Evolutionary conservation across 116 monocot species (phyloP), one percentile per base, ranked within the genome.

Genomic region (Zostera marina): DNA sequence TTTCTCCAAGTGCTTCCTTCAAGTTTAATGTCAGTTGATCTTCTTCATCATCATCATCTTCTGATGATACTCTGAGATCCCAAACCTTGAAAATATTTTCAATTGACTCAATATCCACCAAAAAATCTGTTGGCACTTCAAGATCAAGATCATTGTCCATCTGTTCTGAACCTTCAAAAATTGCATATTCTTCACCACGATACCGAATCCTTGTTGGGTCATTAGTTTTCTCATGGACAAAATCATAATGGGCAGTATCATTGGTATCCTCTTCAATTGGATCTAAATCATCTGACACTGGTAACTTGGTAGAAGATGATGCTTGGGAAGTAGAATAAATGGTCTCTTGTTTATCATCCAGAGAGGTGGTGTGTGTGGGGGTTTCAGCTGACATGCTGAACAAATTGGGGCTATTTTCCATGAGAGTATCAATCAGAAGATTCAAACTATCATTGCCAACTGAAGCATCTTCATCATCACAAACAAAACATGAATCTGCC

Each of bases 71-170:
- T 8, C 44, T 41, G 41, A 59, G 20, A 41, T 59, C 59, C 59
- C 59, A 59, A 43, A 59, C 59, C 59, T 59, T 59, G 13, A 59
- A 59, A 44, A 59, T 59, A n/a, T 43, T 43, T 19, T 42, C 59
- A 21, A 41, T 11, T 21, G 59, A 59, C 11, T 59, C 59, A 11
- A 59, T 21, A 44, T 44, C 20, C 19, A 13, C 59, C 44, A 59
- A 11, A 8, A 21, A 22, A 44, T 11, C 11, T 0, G 22, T 21
- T 22, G 43, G 10, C 19, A 41, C 59, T 43, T 42, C 19, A 42
- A 40, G 17, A 42, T 17, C 16, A 10, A 0, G 42, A 59, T 59
- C 59, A 2, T 43, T 40, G 14, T 43, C 43, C 22, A 14, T 42
- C 8, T 22, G 44, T 22, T 43, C 11, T 21, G 17, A 22, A 13